Base-by-base conservation (phyloP, 2,329 filamentous ascomycete species). In the Aphanocladium album region DNA sequence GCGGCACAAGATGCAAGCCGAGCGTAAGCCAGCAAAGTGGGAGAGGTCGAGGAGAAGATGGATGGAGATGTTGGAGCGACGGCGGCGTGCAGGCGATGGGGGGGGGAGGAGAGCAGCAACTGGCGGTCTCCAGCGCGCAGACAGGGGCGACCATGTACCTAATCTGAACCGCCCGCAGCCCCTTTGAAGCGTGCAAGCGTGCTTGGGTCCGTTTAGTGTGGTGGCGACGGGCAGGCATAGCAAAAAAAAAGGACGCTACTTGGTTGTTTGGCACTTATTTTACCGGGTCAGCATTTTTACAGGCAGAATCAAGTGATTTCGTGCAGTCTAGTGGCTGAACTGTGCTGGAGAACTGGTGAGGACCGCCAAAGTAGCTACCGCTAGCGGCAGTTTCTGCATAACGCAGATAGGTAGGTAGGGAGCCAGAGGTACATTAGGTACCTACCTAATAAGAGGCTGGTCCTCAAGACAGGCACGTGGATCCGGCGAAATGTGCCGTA, bases 91-190 rank as follows among this genome's bases (percentile, higher is more conserved):
- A 52, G 56, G 49, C 33, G 49, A 53, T 23, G 57, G 57, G 57
- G 30, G 47, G 51, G 21, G n/a, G 51, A 35, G n/a, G 9, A 17
- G 12, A 23, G 56, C 47, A 60, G 57, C 57, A 60, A 47, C 51
- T 53, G 50, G 57, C 57, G 49, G 57, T 60, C 57, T 60, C 57
- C 57, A 60, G 39, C 30, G 21, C 27, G 33, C 53, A 56, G 27
- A 53, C 30, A 21, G 55, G 27, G 53, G 55, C 45, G 45, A 17
- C 16, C 27, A 57, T 25, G 19, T 33, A 46, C n/a, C 33, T 41
- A 59, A 59, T 59, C 56, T 59, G 56, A 59, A 45, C 56, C 47
- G 56, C 37, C 46, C 37, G 47, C 37, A 52, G 41, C 33, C 55
- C 55, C 33, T 58, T 58, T n/a, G 5, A 14, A 37, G n/a, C n/a